Conservation (phyloP, 148 eudicot genomes). For the Vaccinium macrocarpon region DNA sequence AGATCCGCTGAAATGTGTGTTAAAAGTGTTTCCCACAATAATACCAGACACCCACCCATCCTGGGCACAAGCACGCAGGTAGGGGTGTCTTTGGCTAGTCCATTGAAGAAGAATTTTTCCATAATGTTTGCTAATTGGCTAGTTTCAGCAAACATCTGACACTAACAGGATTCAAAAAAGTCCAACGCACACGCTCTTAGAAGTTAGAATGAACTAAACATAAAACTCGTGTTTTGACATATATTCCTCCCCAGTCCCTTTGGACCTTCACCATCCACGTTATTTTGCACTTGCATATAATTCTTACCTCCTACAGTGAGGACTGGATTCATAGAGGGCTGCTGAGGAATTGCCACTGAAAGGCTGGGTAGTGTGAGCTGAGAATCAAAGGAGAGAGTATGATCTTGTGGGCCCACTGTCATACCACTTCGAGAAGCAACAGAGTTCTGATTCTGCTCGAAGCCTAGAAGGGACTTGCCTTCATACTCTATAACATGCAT, state of each 20-base stretch:
- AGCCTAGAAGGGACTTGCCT: slow-evolving; percentile 70
- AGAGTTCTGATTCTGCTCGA: slow-evolving; percentile 47
- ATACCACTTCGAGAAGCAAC: slow-evolving; percentile 42
- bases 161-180: not conserved
- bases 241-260: not conserved
- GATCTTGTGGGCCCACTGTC: slow-evolving; percentile 32
- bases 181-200: not conserved
- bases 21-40: not conserved
- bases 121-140: not conserved
- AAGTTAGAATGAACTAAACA: not conserved
- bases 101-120: not conserved
- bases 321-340: slow-evolving; percentile 51
- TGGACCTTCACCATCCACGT: not conserved
- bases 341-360: slow-evolving; percentile 44
- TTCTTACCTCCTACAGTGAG: slow-evolving; percentile 56
- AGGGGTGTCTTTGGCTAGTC: not conserved
- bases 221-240: not conserved
- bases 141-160: not conserved
- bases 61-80: not conserved
- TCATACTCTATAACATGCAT: slow-evolving; percentile 87
- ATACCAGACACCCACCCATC: not conserved
- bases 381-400: slow-evolving; percentile 45
- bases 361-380: slow-evolving; percentile 49
- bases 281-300: not conserved
- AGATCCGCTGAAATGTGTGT: too few species aligned